phyloP scores from a whole-genome alignment of 108 stramenopile species.

The Pseudonitzschia delicatissima region DNA sequence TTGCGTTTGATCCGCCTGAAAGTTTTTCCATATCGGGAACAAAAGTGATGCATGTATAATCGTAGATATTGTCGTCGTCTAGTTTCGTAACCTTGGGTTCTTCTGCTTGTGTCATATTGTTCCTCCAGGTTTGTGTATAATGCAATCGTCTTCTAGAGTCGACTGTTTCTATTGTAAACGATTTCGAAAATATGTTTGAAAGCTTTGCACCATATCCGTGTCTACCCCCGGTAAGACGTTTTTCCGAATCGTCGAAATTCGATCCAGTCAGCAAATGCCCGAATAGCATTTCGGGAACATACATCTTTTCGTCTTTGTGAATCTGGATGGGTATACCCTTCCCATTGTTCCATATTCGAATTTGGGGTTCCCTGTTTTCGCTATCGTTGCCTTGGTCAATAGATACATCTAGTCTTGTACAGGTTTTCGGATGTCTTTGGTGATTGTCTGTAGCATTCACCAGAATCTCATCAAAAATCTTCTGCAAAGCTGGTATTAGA shows the following conservation, averaged over 20 bases:
- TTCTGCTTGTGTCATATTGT: conserved; percentile 69
- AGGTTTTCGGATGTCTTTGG: conserved; percentile 62
- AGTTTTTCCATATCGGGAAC: conserved; percentile 71
- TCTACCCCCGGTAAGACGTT: conserved; percentile 85
- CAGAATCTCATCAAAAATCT: conserved; percentile 93
- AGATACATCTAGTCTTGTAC: conserved; percentile 66
- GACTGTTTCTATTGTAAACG: conserved; percentile 69
- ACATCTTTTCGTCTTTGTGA: conserved; percentile 76
- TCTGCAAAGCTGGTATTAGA: conserved; percentile 83
- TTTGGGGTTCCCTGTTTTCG: conserved; percentile 38
- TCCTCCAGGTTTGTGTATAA: conserved; percentile 66
- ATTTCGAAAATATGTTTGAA: conserved; percentile 82
- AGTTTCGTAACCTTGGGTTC: conserved; percentile 40
- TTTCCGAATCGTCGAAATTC: conserved; percentile 97
- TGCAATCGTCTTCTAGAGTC: conserved; percentile 45
- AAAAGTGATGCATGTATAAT: conserved; percentile 78
- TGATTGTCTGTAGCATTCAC: conserved; percentile 95
- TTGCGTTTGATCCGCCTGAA: conserved; percentile 10
- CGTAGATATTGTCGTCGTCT: conserved; percentile 11
- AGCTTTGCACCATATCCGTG: conserved; percentile 92
- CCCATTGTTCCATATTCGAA: conserved; percentile 84
- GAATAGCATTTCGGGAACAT: conserved; percentile 95
- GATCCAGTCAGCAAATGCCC: conserved; percentile 96
- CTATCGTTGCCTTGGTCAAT: conserved; percentile 55
- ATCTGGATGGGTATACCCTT: conserved; percentile 81